These are phyloP conservation scores for Thinopyrum elongatum DNA, from an alignment of 176 grass and related monocot genomes.

Conservation along the genomic window DNA sequence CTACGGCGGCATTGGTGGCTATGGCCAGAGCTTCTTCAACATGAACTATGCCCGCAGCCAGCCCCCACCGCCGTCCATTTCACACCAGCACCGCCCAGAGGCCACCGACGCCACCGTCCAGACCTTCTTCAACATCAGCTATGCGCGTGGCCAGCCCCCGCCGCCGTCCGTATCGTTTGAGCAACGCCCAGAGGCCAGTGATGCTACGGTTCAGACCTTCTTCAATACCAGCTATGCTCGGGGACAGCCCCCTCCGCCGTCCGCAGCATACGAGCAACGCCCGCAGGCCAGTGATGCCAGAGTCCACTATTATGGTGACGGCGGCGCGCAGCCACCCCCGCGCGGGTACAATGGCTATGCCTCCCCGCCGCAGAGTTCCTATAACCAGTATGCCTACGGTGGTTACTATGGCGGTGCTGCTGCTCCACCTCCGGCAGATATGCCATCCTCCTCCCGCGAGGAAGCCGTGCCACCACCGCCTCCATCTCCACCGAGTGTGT, in stretches of 20 bases:
- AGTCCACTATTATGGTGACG: conserved; percentile 33
- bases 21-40: conserved; percentile 60
- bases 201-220: conserved; percentile 39
- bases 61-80: conserved; percentile 49
- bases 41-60: conserved; percentile 62
- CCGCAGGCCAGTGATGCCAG: conserved; percentile 35
- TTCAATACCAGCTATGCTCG: conserved; percentile 38
- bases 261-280: conserved; percentile 49
- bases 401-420: conserved; percentile 48
- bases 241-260: conserved; percentile 48
- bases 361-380: conserved; percentile 50
- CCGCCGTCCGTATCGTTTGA: conserved; percentile 37
- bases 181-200: conserved; percentile 35
- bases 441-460: conserved; percentile 41
- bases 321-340: conserved; percentile 21
- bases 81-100: conserved; percentile 40
- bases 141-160: conserved; percentile 54
- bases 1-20: conserved; percentile 36
- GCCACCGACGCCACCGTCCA: conserved; percentile 37
- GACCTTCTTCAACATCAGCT: conserved; percentile 24
- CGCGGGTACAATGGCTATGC: conserved; percentile 40
- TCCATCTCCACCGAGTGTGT: conserved; percentile 81
- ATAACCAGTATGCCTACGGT: conserved; percentile 55
- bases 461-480: conserved; percentile 44
- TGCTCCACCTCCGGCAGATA: conserved; percentile 32